Percentiles rank a stretch among this genome's conserved stretches.
Evolutionary conservation across 176 grass and related monocot genomes (phyloP).

Genomic region (Triticum urartu): DNA sequence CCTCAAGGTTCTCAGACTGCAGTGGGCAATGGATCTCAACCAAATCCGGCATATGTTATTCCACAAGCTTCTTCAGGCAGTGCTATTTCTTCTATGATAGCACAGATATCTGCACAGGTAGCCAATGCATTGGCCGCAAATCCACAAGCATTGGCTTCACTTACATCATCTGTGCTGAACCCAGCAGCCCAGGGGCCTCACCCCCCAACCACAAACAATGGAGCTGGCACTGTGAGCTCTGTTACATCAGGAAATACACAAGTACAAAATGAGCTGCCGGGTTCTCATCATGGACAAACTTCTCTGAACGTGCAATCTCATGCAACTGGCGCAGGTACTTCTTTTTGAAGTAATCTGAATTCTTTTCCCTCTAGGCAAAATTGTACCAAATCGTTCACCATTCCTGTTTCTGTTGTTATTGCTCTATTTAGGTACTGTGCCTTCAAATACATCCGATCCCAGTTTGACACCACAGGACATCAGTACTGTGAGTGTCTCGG

Average conservation of each 20-base stretch:
- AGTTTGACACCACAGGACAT: conserved; percentile 28
- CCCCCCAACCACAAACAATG: conserved; percentile 21
- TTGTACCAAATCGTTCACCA: neutral
- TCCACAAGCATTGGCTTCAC: conserved; percentile 28
- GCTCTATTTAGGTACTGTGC: conserved; percentile 15
- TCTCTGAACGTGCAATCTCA: conserved; percentile 17
- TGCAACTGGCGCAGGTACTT: conserved; percentile 8
- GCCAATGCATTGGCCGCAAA: conserved; percentile 43
- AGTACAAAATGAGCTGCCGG: conserved; percentile 6
- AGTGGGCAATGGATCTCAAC: conserved; percentile 39
- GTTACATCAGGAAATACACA: conserved; percentile 16
- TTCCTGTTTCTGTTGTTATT: conserved; percentile 25
- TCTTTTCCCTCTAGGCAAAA: neutral
- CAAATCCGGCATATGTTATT: conserved; percentile 30
- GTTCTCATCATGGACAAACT: conserved; percentile 1
- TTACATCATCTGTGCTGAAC: conserved; percentile 33
- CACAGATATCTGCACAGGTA: conserved; percentile 52
- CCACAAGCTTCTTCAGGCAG: conserved; percentile 56
- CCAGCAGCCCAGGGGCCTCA: conserved; percentile 39
- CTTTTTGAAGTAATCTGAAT: neutral
- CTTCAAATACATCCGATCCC: neutral
- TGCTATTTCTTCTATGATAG: conserved; percentile 53
- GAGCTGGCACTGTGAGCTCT: neutral
- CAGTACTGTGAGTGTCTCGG: conserved; percentile 2
- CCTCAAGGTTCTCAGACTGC: conserved; percentile 40